Evolutionary conservation across 768 basidiomycete genomes (phyloP).

Genomic region (Botryobasidium botryosum): DNA sequence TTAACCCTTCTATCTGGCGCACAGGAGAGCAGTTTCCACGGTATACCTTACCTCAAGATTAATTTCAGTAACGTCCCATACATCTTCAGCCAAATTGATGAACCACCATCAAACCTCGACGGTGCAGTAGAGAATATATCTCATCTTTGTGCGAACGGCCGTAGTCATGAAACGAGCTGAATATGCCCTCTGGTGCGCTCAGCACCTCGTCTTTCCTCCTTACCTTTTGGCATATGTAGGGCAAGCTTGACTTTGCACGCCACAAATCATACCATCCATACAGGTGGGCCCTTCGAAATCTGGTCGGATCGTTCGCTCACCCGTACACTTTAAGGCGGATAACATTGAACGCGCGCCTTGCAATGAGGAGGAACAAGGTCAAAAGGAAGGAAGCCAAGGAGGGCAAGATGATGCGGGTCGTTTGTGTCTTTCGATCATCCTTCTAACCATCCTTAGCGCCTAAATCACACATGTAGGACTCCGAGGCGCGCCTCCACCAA

Average conservation of each 20-base stretch:
- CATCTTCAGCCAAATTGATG: too few relatives aligned
- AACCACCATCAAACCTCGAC: too few relatives aligned
- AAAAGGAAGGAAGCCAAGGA: constrained; percentile 52
- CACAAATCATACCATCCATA: constrained; percentile 88
- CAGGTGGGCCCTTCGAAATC: too few relatives aligned
- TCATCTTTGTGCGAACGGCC: too few relatives aligned
- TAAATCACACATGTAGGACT: constrained; percentile 41
- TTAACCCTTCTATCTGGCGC: too few relatives aligned
- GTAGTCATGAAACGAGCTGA: too few relatives aligned
- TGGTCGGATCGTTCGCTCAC: neutral
- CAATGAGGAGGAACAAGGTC: constrained; percentile 66
- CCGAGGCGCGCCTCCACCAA: constrained; percentile 60
- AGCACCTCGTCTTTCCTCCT: too few relatives aligned
- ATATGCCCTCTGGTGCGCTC: too few relatives aligned
- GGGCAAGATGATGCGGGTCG: constrained; percentile 53
- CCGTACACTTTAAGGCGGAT: constrained; percentile 22
- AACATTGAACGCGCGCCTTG: constrained; percentile 65
- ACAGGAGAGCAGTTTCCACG: too few relatives aligned
- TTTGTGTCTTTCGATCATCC: constrained; percentile 21
- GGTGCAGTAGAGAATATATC: too few relatives aligned
- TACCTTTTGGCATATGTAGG: constrained; percentile 23
- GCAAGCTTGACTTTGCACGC: constrained; percentile 76
- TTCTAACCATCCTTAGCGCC: neutral
- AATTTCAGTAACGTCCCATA: too few relatives aligned
- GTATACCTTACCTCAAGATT: too few relatives aligned